Conservation (phyloP, 176 grass and related monocot genomes). For the Metroxylon sagu region DNA sequence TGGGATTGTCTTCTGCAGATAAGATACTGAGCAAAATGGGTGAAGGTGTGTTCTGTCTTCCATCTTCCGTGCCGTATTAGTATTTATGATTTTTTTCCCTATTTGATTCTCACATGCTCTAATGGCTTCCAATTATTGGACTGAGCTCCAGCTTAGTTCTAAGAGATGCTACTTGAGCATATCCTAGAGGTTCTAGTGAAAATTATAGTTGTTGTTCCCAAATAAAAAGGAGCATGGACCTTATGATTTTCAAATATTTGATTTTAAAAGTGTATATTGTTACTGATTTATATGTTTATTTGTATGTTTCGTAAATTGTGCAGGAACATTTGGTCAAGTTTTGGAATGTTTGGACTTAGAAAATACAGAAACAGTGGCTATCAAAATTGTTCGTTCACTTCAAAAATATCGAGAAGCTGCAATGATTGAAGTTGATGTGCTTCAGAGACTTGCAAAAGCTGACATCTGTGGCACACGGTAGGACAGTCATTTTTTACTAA, state of each 20-base stretch:
- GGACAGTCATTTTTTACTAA: conserved; percentile 26
- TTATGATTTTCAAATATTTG: too few relatives aligned
- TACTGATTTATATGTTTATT: too few relatives aligned
- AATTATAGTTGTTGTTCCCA: too few relatives aligned
- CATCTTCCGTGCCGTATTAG: background rate
- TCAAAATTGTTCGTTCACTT: conserved; percentile 83
- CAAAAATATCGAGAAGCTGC: conserved; percentile 97
- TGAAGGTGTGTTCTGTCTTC: conserved; percentile 61
- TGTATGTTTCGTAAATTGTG: background rate
- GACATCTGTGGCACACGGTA: conserved; percentile 74
- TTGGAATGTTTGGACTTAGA: conserved; percentile 96
- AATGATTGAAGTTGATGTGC: conserved; percentile 99
- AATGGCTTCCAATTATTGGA: too few relatives aligned
- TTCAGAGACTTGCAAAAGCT: conserved; percentile 76
- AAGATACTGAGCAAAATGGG: conserved; percentile 99
- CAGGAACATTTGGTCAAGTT: conserved; percentile 98
- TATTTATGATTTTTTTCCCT: conserved; percentile 1
- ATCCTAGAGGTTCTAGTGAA: too few relatives aligned
- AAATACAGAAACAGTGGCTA: conserved; percentile 81
- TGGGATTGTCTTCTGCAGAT: conserved; percentile 45
- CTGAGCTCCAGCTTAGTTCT: too few relatives aligned
- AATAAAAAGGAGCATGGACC: too few relatives aligned
- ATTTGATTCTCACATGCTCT: background rate
- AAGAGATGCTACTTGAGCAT: too few relatives aligned
- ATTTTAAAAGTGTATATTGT: too few relatives aligned